Conservation (phyloP, 2,329 filamentous ascomycete species). For the Apiospora rasikravindrae region DNA sequence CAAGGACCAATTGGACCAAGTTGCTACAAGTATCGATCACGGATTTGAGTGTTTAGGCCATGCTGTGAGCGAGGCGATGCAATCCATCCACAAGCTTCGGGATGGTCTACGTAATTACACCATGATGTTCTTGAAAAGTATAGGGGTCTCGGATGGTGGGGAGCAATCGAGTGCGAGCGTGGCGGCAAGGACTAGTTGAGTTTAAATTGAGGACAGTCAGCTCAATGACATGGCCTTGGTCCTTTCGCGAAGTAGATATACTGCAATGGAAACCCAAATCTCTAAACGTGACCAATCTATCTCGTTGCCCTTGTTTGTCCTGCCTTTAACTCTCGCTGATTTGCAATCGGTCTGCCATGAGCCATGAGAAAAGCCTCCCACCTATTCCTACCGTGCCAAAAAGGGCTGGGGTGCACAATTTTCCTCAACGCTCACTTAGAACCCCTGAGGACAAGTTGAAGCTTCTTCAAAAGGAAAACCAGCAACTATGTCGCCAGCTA, state of each 20-base stretch:
- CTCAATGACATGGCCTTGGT: background rate
- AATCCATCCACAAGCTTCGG: background rate
- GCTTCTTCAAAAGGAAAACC: background rate
- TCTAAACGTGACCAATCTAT: background rate
- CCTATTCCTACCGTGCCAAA: background rate
- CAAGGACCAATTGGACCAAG: background rate
- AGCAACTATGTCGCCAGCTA: background rate
- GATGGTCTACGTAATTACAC: background rate
- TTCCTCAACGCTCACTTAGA: background rate
- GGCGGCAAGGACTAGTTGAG: background rate
- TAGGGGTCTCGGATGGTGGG: background rate
- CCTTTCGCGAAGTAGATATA: background rate
- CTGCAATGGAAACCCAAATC: background rate
- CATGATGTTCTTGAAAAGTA: background rate
- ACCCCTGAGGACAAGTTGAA: background rate
- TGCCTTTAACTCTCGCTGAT: background rate
- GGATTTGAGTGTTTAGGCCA: background rate
- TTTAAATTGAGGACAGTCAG: background rate
- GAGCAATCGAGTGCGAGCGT: background rate
- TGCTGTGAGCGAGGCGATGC: background rate
- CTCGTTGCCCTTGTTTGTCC: background rate
- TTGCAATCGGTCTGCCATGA: background rate
- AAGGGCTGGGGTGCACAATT: background rate
- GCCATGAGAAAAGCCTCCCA: background rate
- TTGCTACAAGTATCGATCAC: background rate